Conservation (phyloP, 331 rosid genomes). For the Acacia concinna region DNA sequence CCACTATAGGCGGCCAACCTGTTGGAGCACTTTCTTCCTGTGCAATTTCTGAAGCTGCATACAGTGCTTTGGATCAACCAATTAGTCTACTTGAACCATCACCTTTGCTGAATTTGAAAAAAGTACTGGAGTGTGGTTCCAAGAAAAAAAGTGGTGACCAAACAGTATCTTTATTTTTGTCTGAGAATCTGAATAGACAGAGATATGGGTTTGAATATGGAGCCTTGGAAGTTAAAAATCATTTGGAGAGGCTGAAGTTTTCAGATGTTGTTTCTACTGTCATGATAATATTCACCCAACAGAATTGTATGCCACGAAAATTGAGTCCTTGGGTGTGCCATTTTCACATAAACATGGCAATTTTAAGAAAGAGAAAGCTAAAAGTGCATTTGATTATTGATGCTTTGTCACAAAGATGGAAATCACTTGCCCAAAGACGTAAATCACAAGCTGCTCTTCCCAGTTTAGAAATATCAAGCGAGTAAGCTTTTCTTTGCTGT, state of each 20-base stretch:
- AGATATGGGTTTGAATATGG: constrained; percentile 82
- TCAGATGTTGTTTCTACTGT: constrained; percentile 66
- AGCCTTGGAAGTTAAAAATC: constrained; percentile 71
- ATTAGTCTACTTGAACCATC: constrained; percentile 89
- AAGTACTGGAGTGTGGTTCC: constrained; percentile 83
- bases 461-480: constrained; percentile 57
- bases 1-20: constrained; percentile 63
- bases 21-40: constrained; percentile 91
- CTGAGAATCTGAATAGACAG: constrained; percentile 62
- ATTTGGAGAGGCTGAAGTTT: constrained; percentile 72
- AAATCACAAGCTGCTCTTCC: constrained; percentile 46
- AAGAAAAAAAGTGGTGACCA: constrained; percentile 54
- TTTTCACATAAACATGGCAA: constrained; percentile 75
- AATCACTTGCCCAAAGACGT: constrained; percentile 14
- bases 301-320: constrained; percentile 36
- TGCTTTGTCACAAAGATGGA: constrained; percentile 53
- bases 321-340: constrained; percentile 91
- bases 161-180: constrained; percentile 68
- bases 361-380: constrained; percentile 51
- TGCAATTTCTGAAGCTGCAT: constrained; percentile 96
- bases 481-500: constrained; percentile 52
- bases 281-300: constrained; percentile 70
- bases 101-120: constrained; percentile 84
- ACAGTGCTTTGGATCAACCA: constrained; percentile 96
- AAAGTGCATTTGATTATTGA: constrained; percentile 58